Evolutionary conservation across 495 filamentous ascomycete genomes (phyloP), one percentile per base, ranked within the genome.

Genomic region (Xylaria telfairii): DNA sequence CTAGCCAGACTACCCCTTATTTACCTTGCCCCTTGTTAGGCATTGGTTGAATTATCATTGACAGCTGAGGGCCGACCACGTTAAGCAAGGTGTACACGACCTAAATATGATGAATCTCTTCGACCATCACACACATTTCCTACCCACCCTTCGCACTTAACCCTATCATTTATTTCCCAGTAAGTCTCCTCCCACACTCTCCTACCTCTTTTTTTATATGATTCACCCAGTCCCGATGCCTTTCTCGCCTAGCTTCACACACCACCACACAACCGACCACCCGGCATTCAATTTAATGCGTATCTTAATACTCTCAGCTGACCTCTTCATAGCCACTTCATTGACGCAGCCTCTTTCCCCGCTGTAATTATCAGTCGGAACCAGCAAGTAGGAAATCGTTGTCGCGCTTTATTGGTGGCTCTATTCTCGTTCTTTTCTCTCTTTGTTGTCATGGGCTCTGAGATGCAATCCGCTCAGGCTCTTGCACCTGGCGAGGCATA

Each of bases 41-140:
- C 34, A 56, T 57, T 44, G 34, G 15, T 57, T 34, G 61, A 30
- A 17, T 28, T 24, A 19, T 51, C 24, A 6, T 37, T 15, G 28
- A 13, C 62, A 44, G 42, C 28, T 37, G 7, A 1, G 12, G 12
- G 44, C 28, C 28, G 62, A 53, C 8, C 26, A 8, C 7, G 0
- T 61, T 30, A n/a, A 41, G 21, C 0, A 15, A 37, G 26, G 24
- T 46, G 26, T 17, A 62, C 59, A 53, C n/a, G 46, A 21, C 15
- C 17, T 42, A 24, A 69, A 69, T 32, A 69, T 69, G 67, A 69
- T 42, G n/a, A n/a, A n/a, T 53, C 46, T 19, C n/a, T 54, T 49
- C 67, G 19, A 12, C 30, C 28, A 62, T 21, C 42, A n/a, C 46
- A 51, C 28, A 30, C 44, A 44, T 63, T 44, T 42, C 17, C 19